Base-by-base conservation (phyloP, 2,329 filamentous ascomycete genomes). In the Pseudogymnoascus sp. region DNA sequence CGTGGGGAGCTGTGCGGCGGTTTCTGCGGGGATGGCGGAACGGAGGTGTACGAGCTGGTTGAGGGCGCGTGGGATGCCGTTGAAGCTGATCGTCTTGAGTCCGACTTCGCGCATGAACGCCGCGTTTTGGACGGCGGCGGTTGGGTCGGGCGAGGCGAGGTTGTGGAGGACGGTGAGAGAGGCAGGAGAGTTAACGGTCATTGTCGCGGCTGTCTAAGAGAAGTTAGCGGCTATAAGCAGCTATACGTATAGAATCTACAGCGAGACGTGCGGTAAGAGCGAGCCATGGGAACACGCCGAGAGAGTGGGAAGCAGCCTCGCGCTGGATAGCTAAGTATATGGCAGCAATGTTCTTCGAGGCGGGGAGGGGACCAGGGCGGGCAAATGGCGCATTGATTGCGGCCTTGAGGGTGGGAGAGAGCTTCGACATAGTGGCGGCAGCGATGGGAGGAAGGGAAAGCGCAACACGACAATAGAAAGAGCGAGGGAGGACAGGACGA, bases 181-280 rank as follows among this genome's bases (percentile, higher is more conserved):
- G 64, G 89, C 87, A 23, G 90, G 90, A 1, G 90, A 92, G 78
- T 95, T 94, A 79, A 94, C 85, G 0, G 91, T 94, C 77, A 93
- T 90, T 1, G 90, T 91, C 16, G 90, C 87, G 28, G 90, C 91
- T 0, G 90, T 88, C 86, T 91, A 61, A 53, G 7, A 25, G 14
- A 21, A 16, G 42, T 67, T 53, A 69, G 67, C 7, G 25, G 25
- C 28, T 31, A 31, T 40, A 25, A 38, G 37, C 37, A 7, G 37
- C 37, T 12, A 38, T n/a, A 8, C 16, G 37, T 16, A 38, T 3
- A 38, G 37, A 38, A 38, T 38, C 37, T 16, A 38, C 0, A 38
- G 37, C n/a, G 14, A 38, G n/a, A 38, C 37, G 37, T 59, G 61
- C 60, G 44, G 87, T 86, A 37, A 90, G 75, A 12, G 84, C 82